phyloP scores from a whole-genome alignment of 192 early-diverging fungal species.

The Entrophospora sp. region DNA sequence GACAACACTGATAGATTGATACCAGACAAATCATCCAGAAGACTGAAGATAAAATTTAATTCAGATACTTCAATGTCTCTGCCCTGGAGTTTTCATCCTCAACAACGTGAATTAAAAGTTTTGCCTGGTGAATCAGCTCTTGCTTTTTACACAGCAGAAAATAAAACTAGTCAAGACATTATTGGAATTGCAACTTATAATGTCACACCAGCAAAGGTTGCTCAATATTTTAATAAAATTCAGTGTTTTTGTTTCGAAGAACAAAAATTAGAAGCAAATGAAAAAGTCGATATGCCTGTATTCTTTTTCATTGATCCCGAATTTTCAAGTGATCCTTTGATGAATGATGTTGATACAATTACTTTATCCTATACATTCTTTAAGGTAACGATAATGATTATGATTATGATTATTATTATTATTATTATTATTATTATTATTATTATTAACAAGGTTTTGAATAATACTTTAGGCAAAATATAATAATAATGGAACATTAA shows the following conservation, averaged over 20 bases:
- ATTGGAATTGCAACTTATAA: slow-evolving; percentile 96
- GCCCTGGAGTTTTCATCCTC: slow-evolving; percentile 85
- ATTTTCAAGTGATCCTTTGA: slow-evolving; percentile 86
- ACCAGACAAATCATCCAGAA: slow-evolving; percentile 48
- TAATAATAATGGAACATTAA: slow-evolving; percentile 10
- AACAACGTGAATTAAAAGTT: slow-evolving; percentile 78
- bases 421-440: not conserved
- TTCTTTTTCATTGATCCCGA: slow-evolving; percentile 99
- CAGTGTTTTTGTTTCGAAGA: slow-evolving; percentile 99
- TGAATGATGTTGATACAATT: slow-evolving; percentile 89
- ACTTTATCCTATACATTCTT: slow-evolving; percentile 95
- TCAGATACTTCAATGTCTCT: slow-evolving; percentile 68
- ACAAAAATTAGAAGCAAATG: slow-evolving; percentile 78
- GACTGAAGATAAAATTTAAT: slow-evolving; percentile 60
- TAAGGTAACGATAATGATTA: slow-evolving; percentile 37
- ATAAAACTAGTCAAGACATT: slow-evolving; percentile 74
- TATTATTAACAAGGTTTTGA: not conserved
- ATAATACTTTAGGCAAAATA: slow-evolving; percentile 12
- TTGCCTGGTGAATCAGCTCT: slow-evolving; percentile 93
- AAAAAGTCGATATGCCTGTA: slow-evolving; percentile 92
- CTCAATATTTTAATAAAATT: slow-evolving; percentile 98
- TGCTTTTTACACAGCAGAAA: slow-evolving; percentile 93
- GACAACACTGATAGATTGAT: slow-evolving; percentile 56
- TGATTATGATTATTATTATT: no score
- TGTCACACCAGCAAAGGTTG: slow-evolving; percentile 85